Percentiles rank a stretch among this genome's conserved stretches.
Conservation (phyloP, 1,284 basidiomycete species). For the Puccinia polysora region DNA sequence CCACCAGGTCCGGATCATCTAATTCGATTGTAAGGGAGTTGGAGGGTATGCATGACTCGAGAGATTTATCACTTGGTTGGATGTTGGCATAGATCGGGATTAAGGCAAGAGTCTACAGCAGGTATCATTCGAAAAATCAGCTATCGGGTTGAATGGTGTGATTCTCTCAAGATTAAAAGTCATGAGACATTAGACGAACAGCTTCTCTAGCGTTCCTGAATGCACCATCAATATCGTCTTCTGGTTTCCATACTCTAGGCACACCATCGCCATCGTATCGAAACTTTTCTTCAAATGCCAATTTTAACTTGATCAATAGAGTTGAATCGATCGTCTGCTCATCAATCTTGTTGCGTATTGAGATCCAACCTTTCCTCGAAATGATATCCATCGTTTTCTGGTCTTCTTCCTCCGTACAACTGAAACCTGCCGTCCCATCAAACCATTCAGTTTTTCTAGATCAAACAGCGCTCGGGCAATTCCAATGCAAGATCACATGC, state of each 20-base stretch:
- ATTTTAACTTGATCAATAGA: conserved; percentile 63
- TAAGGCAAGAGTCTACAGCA: conserved; percentile 70
- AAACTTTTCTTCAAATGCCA: conserved; percentile 89
- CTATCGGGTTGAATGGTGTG: too few relatives aligned
- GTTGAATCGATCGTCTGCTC: conserved; percentile 67
- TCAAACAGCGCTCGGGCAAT: too few relatives aligned
- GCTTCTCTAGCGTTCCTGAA: conserved; percentile 88
- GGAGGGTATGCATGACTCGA: conserved; percentile 66
- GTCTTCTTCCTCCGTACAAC: conserved; percentile 92
- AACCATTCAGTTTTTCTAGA: too few relatives aligned
- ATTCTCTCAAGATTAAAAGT: too few relatives aligned
- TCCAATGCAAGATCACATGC: not conserved
- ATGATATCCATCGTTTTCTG: conserved; percentile 64
- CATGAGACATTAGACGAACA: conserved; percentile 56
- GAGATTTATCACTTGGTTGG: conserved; percentile 62
- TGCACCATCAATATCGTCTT: conserved; percentile 92
- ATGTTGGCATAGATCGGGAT: conserved; percentile 85
- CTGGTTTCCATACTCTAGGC: conserved; percentile 93
- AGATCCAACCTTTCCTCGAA: conserved; percentile 75
- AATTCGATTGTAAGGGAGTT: conserved; percentile 55
- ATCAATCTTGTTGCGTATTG: conserved; percentile 74
- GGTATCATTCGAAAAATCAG: not conserved
- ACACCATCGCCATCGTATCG: conserved; percentile 90
- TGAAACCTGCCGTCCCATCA: conserved; percentile 65
- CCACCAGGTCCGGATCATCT: conserved; percentile 56